Percentiles rank a stretch among this genome's conserved stretches.
Conservation (phyloP, 2,329 filamentous ascomycete genomes). For the Aspergillus uvarum region DNA sequence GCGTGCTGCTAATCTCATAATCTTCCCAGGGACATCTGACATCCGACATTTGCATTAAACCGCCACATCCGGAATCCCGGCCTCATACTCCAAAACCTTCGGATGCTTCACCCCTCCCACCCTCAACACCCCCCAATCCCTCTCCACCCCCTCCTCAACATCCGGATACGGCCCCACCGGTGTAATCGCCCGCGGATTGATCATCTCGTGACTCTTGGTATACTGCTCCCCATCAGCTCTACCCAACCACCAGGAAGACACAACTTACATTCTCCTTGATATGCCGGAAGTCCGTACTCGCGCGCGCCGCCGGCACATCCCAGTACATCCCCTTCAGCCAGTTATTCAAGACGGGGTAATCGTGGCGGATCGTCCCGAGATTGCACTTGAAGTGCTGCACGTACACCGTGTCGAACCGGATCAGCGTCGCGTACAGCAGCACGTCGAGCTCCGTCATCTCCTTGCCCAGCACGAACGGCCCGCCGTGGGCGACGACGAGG, state of each 20-base stretch:
- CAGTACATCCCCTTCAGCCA: conserved; percentile 63
- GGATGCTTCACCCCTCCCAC: conserved; percentile 24
- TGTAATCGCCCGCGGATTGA: conserved; percentile 64
- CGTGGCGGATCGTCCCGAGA: conserved; percentile 58
- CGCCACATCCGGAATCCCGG: background rate
- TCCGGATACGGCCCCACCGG: conserved; percentile 61
- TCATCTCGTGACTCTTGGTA: conserved; percentile 59
- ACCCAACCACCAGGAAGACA: conserved; percentile 26
- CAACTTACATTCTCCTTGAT: conserved; percentile 61
- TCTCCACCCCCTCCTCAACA: conserved; percentile 54
- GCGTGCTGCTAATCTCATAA: too few species aligned
- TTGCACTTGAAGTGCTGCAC: conserved; percentile 69
- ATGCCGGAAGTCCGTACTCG: conserved; percentile 64
- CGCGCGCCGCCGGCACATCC: conserved; percentile 54
- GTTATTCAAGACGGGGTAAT: conserved; percentile 61
- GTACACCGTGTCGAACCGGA: conserved; percentile 63
- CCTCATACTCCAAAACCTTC: conserved; percentile 11
- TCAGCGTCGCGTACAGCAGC: conserved; percentile 56
- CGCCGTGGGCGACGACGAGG: conserved; percentile 46
- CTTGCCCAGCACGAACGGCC: conserved; percentile 58
- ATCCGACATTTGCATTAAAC: background rate
- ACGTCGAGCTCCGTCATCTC: conserved; percentile 61
- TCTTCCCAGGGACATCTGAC: background rate
- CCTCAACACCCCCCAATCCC: conserved; percentile 50
- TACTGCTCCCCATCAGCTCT: conserved; percentile 31